Conservation (phyloP, 2,329 filamentous ascomycete genomes). For the Hirsutella minnesotensis region DNA sequence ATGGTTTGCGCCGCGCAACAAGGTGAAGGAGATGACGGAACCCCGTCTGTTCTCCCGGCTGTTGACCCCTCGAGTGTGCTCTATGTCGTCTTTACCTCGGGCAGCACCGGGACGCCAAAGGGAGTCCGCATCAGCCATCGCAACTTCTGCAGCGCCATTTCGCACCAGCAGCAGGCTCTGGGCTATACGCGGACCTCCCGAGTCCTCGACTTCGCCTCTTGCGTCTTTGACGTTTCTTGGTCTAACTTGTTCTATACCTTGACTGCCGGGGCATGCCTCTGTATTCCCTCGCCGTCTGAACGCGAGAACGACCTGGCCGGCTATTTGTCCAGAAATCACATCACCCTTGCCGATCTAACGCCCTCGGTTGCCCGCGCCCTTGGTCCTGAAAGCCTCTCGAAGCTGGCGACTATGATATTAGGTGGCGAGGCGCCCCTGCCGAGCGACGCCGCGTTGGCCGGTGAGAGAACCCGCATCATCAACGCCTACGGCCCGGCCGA, state of each 20-base stretch:
- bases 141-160: constrained; percentile 1
- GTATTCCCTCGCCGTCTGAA: constrained; percentile 3
- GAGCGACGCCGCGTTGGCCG: background rate
- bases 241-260: constrained; percentile 4
- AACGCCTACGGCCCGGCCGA: constrained; percentile 11
- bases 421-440: background rate
- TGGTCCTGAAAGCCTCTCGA: constrained; percentile 4
- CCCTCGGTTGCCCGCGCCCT: constrained; percentile 6
- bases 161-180: background rate
- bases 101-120: constrained; percentile 2
- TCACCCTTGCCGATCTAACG: constrained; percentile 4
- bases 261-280: constrained; percentile 4
- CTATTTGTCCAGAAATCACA: background rate
- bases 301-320: background rate
- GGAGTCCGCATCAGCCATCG: background rate
- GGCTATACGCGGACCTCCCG: background rate
- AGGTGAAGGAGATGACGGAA: background rate
- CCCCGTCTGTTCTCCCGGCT: background rate
- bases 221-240: constrained; percentile 6
- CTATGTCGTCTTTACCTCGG: constrained; percentile 1
- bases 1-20: background rate
- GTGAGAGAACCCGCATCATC: constrained; percentile 4
- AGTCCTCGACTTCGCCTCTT: constrained; percentile 3
- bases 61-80: background rate
- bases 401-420: constrained; percentile 2